Evolutionary conservation across 768 basidiomycete genomes (phyloP), one percentile per base, ranked within the genome.

Genomic region (Naganishia friedmannii): DNA sequence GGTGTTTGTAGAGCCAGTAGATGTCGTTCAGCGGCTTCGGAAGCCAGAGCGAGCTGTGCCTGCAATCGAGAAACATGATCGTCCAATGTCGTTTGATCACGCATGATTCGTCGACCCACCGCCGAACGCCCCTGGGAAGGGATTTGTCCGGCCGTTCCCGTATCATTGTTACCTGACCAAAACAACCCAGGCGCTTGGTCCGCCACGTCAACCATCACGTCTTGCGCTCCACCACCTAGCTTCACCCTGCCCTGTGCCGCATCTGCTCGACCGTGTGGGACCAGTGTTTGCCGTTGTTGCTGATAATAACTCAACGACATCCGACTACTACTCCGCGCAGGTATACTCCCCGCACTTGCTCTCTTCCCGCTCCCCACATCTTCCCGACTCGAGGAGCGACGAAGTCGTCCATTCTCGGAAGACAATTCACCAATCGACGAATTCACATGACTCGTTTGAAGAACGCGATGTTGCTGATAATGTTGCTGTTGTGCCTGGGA

Each of bases 401-500:
- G 55, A 79, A 79, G 55, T 78, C 79, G 68, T 80, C 78, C 23
- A 75, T 77, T 32, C 72, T 73, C 31, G 78, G 70, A n/a, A n/a
- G n/a, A 54, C 79, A 77, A 68, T 76, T 67, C 13, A 78, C 74
- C 37, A 68, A 74, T 53, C 77, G 57, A 34, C 9, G 34, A 32
- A 58, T 58, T 58, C 31, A 23, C 34, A 58, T 58, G 57, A 6
- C 32, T 58, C 3, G 34, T 58, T 15, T 23, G 34, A 58, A 34
- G 37, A 28, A 9, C 31, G 3, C 57, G 42, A 2, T 51, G 48
- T 21, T 51, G 48, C 48, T 51, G 48, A 21, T 51, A 26, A 12
- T 51, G 48, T 13, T n/a, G 21, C n/a, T 51, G 48, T 13, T 51
- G 48, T 3, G 13, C 4, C 48, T 51, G 48, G 19, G n/a, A 21